phyloP scores from a whole-genome alignment of 805 yeast species.

The Kazachstania taianensis region DNA sequence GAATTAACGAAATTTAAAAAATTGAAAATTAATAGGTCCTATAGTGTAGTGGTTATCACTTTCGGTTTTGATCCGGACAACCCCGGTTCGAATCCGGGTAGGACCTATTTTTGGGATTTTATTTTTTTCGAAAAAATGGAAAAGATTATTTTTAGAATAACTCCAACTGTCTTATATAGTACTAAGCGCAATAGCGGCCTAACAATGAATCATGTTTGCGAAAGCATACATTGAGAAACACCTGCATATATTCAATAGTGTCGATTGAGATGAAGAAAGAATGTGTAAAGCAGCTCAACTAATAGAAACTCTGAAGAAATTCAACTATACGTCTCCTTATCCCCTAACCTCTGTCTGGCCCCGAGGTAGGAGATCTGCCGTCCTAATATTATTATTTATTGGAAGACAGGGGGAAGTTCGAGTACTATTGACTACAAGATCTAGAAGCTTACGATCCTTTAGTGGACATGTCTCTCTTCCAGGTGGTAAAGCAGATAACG shows the following conservation, averaged over 20 bases:
- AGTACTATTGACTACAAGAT: slow-evolving; percentile 70
- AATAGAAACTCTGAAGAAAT: slow-evolving; percentile 15
- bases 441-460: slow-evolving; percentile 57
- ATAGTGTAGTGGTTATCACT: slow-evolving; percentile 77
- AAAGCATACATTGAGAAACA: too few relatives aligned
- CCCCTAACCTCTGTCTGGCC: slow-evolving; percentile 60
- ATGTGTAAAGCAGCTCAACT: slow-evolving; percentile 15
- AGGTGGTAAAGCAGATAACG: slow-evolving; percentile 81
- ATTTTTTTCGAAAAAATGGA: too few relatives aligned
- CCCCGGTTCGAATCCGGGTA: slow-evolving; percentile 84
- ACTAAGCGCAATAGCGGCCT: too few relatives aligned
- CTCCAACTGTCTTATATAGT: too few relatives aligned
- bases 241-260: too few relatives aligned
- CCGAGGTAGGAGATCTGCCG: slow-evolving; percentile 61
- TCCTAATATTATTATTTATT: slow-evolving; percentile 60
- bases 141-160: too few relatives aligned
- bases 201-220: too few relatives aligned
- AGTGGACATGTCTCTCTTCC: slow-evolving; percentile 90
- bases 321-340: slow-evolving; percentile 8
- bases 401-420: slow-evolving; percentile 68
- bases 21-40: too few relatives aligned
- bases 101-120: too few relatives aligned
- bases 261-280: too few relatives aligned
- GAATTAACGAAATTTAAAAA: too few relatives aligned
- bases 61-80: slow-evolving; percentile 72